Evolutionary conservation across 2,329 filamentous ascomycete species (phyloP).

Genomic region (Fusarium kyushuense): DNA sequence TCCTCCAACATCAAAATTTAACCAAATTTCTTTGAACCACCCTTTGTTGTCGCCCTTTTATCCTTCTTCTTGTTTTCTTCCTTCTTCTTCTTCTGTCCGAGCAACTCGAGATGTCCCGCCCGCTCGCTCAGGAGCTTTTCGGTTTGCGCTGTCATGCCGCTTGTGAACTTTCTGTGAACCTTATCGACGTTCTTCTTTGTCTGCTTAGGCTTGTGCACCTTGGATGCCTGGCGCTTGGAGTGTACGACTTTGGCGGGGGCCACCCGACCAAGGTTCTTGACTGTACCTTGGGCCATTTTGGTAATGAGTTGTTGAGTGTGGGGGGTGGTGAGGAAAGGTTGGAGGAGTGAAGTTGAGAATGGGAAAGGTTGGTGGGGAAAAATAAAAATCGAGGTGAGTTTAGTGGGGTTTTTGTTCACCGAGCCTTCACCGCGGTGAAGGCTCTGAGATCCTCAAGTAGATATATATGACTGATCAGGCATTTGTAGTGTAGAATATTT

Average conservation of each 20-base stretch:
- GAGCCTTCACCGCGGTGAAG: slow-evolving; percentile 4
- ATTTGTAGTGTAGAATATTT: background rate
- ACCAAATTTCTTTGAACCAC: slow-evolving; percentile 68
- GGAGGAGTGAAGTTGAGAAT: slow-evolving; percentile 52
- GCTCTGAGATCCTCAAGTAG: background rate
- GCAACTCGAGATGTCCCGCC: slow-evolving; percentile 70
- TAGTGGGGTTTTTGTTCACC: slow-evolving; percentile 26
- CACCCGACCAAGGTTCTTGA: slow-evolving; percentile 61
- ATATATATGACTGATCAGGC: background rate
- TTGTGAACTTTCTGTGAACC: slow-evolving; percentile 66
- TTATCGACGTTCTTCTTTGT: slow-evolving; percentile 62
- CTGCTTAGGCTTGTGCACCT: slow-evolving; percentile 64
- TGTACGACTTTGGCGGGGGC: slow-evolving; percentile 56
- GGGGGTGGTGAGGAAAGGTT: slow-evolving; percentile 5
- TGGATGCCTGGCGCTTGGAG: slow-evolving; percentile 59
- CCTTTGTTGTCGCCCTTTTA: slow-evolving; percentile 58
- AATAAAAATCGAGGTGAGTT: slow-evolving; percentile 42
- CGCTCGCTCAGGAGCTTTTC: slow-evolving; percentile 70
- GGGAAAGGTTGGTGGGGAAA: slow-evolving; percentile 12
- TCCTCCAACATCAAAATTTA: slow-evolving; percentile 49
- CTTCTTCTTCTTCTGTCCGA: slow-evolving; percentile 69
- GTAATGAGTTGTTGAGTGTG: background rate
- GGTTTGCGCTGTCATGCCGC: slow-evolving; percentile 66
- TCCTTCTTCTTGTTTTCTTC: slow-evolving; percentile 54
- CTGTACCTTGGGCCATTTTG: slow-evolving; percentile 66